These are phyloP conservation scores for Staphylotrichum longicolle DNA, from an alignment of 495 filamentous ascomycete species.

Conservation along the genomic window DNA sequence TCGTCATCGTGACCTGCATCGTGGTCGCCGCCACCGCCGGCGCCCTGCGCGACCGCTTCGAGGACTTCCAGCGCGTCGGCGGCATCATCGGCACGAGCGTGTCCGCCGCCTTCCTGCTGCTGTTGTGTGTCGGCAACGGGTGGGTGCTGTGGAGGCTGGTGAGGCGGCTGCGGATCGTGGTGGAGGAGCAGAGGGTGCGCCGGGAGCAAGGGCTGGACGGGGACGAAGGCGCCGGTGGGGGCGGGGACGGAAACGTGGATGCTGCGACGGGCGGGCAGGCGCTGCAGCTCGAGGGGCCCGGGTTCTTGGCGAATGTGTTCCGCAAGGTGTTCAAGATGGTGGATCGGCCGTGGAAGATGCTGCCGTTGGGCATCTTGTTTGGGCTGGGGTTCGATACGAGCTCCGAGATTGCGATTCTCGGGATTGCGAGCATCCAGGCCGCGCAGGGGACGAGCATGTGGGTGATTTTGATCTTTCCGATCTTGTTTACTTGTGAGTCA, in stretches of 20 bases:
- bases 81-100: slow-evolving; percentile 84
- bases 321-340: slow-evolving; percentile 77
- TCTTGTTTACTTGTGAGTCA: slow-evolving; percentile 76
- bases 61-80: slow-evolving; percentile 75
- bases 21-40: slow-evolving; percentile 87
- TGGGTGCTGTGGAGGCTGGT: slow-evolving; percentile 81
- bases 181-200: slow-evolving; percentile 40
- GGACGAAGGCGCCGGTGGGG: slow-evolving; percentile 16
- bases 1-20: slow-evolving; percentile 87
- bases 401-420: slow-evolving; percentile 87
- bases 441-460: slow-evolving; percentile 84
- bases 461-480: slow-evolving; percentile 90
- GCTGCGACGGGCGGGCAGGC: slow-evolving; percentile 51
- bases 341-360: slow-evolving; percentile 97
- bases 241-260: slow-evolving; percentile 12
- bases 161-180: slow-evolving; percentile 59
- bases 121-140: slow-evolving; percentile 78
- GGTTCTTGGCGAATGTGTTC: slow-evolving; percentile 69
- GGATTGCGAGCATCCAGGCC: slow-evolving; percentile 83
- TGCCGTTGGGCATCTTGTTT: slow-evolving; percentile 85
- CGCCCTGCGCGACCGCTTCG: slow-evolving; percentile 75
- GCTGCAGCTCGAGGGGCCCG: slow-evolving; percentile 72
- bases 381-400: slow-evolving; percentile 96
- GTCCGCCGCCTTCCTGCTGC: slow-evolving; percentile 73
- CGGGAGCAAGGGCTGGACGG: slow-evolving; percentile 13